These are phyloP conservation scores for Myxozyma vanderwaltii DNA, from an alignment of 805 yeast genomes.

Conservation along the genomic window DNA sequence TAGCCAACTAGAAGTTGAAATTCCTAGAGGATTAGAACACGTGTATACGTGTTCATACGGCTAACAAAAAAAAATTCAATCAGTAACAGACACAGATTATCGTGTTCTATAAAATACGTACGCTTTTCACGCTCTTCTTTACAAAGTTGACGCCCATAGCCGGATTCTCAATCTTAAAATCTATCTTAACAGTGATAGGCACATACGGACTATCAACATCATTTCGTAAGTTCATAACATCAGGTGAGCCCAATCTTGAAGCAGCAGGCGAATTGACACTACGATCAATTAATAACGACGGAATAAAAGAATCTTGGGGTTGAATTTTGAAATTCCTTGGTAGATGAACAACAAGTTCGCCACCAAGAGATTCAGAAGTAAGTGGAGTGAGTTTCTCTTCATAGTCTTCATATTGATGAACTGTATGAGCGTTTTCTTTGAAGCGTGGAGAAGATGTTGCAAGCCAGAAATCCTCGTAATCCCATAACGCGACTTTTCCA, in stretches of 20 bases:
- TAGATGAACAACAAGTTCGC: constrained; percentile 62
- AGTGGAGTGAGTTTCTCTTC: constrained; percentile 40
- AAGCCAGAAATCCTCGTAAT: constrained; percentile 57
- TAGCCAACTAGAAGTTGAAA: constrained; percentile 94
- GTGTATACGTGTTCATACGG: constrained; percentile 61
- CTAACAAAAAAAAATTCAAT: background rate
- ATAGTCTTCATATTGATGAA: constrained; percentile 35
- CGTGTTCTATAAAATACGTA: constrained; percentile 13
- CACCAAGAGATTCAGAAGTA: constrained; percentile 57
- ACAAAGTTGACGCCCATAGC: constrained; percentile 75
- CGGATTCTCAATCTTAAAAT: constrained; percentile 65
- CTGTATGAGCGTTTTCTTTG: constrained; percentile 30
- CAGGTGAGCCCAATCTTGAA: constrained; percentile 29
- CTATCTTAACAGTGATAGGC: constrained; percentile 71
- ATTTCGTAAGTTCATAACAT: constrained; percentile 39
- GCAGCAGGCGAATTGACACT: constrained; percentile 33
- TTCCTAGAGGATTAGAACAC: constrained; percentile 70
- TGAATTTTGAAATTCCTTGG: constrained; percentile 69
- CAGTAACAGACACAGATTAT: background rate
- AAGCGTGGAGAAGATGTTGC: constrained; percentile 38
- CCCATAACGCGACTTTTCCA: constrained; percentile 57
- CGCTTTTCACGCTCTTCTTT: constrained; percentile 41
- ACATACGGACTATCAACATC: constrained; percentile 54
- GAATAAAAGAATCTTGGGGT: constrained; percentile 50
- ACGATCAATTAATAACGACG: constrained; percentile 9